phyloP scores from a whole-genome alignment of 2,329 filamentous ascomycete genomes.

The Pseudopyricularia javanii region DNA sequence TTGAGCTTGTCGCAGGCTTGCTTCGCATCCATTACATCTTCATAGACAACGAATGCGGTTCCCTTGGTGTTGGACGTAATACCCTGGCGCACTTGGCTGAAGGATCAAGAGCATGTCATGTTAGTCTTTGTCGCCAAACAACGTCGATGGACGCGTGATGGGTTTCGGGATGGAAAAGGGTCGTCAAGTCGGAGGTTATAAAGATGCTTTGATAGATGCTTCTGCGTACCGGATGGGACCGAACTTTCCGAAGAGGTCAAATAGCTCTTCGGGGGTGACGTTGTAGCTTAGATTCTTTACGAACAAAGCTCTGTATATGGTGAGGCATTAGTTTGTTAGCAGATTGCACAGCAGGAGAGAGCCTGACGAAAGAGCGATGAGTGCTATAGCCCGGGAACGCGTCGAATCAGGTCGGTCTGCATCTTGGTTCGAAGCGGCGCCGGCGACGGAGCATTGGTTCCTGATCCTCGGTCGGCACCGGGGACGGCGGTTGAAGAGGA shows the following conservation, averaged over 20 bases:
- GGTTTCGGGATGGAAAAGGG: background rate
- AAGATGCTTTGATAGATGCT: background rate
- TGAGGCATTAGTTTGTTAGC: constrained; percentile 14
- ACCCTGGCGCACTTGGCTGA: constrained; percentile 93
- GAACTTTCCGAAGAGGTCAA: constrained; percentile 97
- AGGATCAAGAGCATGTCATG: constrained; percentile 8
- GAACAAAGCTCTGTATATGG: constrained; percentile 75
- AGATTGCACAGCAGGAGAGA: background rate
- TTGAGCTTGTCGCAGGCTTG: constrained; percentile 98
- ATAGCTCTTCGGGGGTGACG: constrained; percentile 94
- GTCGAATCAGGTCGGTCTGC: background rate
- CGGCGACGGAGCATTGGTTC: background rate
- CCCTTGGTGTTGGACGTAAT: constrained; percentile 97
- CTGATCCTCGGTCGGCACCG: constrained; percentile 3
- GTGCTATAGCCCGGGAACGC: background rate
- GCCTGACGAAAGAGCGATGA: background rate
- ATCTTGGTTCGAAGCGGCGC: background rate
- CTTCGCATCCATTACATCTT: constrained; percentile 98
- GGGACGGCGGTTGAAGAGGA: constrained; percentile 10
- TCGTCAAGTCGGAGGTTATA: too few relatives aligned
- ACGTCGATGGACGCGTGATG: too few relatives aligned
- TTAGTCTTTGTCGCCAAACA: too few relatives aligned
- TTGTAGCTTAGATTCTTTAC: constrained; percentile 99
- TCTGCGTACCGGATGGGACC: constrained; percentile 79
- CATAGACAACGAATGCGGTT: constrained; percentile 98